Evolutionary conservation across 1,284 basidiomycete species (phyloP).

Genomic region (Inonotus hispidus): DNA sequence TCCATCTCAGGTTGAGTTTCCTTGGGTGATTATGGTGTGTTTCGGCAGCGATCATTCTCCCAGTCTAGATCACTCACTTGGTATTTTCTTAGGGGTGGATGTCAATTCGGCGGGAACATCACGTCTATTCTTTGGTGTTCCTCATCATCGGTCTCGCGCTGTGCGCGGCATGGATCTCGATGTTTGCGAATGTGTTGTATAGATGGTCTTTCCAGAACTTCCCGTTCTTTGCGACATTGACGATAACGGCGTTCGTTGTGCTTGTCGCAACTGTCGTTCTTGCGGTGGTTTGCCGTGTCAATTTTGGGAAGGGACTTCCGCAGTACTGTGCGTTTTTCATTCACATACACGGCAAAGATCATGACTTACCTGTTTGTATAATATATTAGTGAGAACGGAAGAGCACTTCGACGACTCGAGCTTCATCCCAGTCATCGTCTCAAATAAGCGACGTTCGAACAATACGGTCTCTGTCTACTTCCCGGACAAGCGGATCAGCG

Average conservation of each 20-base stretch:
- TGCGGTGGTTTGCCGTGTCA: constrained; percentile 21
- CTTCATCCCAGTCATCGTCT: constrained; percentile 11
- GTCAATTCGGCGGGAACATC: constrained; percentile 21
- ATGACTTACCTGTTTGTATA: not conserved
- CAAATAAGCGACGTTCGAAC: not conserved
- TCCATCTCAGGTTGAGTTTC: constrained; percentile 11
- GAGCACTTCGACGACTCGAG: constrained; percentile 14
- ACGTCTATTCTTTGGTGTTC: constrained; percentile 21
- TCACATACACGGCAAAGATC: not conserved
- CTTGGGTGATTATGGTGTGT: constrained; percentile 19
- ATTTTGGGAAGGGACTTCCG: constrained; percentile 24
- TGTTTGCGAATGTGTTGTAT: constrained; percentile 22
- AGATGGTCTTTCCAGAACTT: constrained; percentile 24
- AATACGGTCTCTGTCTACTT: constrained; percentile 9
- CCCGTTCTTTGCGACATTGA: constrained; percentile 25
- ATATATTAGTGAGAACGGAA: constrained; percentile 8
- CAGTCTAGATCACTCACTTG: not conserved
- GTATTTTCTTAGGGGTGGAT: constrained; percentile 20
- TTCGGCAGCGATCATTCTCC: not conserved
- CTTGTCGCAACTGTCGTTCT: constrained; percentile 20
- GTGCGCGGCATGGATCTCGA: constrained; percentile 19
- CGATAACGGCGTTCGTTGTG: constrained; percentile 19
- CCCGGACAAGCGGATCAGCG: constrained; percentile 9
- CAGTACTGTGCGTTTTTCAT: constrained; percentile 17
- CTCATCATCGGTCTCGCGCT: constrained; percentile 16